Percentiles rank a stretch among this genome's conserved stretches.
Conservation (phyloP, 345 rosid genomes). For the Anastatica hierochuntica region DNA sequence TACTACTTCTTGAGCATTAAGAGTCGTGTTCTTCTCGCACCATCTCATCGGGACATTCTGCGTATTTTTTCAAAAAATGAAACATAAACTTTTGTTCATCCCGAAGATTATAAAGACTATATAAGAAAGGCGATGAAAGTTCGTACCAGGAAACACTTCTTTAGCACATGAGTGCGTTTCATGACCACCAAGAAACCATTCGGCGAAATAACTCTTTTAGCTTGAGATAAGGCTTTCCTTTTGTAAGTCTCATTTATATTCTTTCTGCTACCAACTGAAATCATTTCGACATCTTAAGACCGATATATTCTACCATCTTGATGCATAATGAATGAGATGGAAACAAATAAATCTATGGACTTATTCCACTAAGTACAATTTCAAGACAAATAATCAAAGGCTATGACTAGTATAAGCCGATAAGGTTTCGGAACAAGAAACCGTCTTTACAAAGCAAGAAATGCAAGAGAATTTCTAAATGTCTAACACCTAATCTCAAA, state of each 20-base stretch:
- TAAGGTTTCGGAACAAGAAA: too few species aligned
- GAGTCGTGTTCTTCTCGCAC: not conserved
- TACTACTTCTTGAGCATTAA: constrained; percentile 11
- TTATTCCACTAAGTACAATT: not conserved
- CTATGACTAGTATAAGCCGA: too few species aligned
- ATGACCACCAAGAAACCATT: constrained; percentile 34
- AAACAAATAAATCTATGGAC: not conserved
- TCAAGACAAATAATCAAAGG: too few species aligned
- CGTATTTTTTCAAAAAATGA: not conserved
- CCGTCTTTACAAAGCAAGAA: too few species aligned
- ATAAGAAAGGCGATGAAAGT: not conserved
- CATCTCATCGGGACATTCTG: constrained; percentile 16
- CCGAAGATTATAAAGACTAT: not conserved
- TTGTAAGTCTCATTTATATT: constrained; percentile 20
- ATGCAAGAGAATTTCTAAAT: too few species aligned
- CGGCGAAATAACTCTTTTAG: constrained; percentile 18
- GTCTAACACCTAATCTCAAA: too few species aligned
- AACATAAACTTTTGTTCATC: not conserved
- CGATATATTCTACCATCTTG: not conserved
- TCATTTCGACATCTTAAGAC: constrained; percentile 1
- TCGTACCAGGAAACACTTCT: constrained; percentile 30
- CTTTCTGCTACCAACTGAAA: constrained; percentile 26
- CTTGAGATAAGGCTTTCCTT: constrained; percentile 24
- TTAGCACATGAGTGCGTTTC: constrained; percentile 34
- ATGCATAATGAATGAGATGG: not conserved